Evolutionary conservation across 495 filamentous ascomycete species (phyloP).

Genomic region (Aspergillus baeticus): DNA sequence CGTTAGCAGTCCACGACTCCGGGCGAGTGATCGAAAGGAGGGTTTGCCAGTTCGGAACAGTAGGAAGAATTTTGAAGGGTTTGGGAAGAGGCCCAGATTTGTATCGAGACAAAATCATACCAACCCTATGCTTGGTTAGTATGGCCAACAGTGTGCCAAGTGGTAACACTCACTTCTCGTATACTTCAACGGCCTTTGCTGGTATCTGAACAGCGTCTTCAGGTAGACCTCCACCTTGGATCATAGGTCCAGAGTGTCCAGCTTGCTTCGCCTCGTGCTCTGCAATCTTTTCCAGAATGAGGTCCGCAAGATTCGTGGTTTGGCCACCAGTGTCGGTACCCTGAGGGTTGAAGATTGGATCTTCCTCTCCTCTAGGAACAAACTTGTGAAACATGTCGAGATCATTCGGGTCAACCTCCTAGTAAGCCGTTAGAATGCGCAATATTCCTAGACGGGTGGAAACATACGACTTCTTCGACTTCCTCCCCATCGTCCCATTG

Average conservation of each 20-base stretch:
- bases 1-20: conserved; percentile 84
- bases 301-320: conserved; percentile 80
- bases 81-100: conserved; percentile 94
- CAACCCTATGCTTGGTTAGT: conserved; percentile 58
- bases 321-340: conserved; percentile 44
- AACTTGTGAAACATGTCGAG: conserved; percentile 89
- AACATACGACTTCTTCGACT: conserved; percentile 65
- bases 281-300: conserved; percentile 93
- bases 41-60: conserved; percentile 85
- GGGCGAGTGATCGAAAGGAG: conserved; percentile 80
- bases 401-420: conserved; percentile 88
- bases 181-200: conserved; percentile 90
- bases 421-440: neutral
- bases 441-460: neutral
- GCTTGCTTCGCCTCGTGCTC: conserved; percentile 75
- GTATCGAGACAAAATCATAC: conserved; percentile 84
- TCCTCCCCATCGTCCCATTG: conserved; percentile 67
- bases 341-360: conserved; percentile 49
- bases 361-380: conserved; percentile 57
- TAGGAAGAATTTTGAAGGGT: conserved; percentile 94
- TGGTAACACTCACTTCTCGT: conserved; percentile 65
- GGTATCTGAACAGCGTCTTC: conserved; percentile 85
- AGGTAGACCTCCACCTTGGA: conserved; percentile 50
- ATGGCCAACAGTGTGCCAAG: neutral
- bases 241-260: conserved; percentile 31